phyloP scores from a whole-genome alignment of 176 grass and related monocot species.

The Aegilops bicornis region DNA sequence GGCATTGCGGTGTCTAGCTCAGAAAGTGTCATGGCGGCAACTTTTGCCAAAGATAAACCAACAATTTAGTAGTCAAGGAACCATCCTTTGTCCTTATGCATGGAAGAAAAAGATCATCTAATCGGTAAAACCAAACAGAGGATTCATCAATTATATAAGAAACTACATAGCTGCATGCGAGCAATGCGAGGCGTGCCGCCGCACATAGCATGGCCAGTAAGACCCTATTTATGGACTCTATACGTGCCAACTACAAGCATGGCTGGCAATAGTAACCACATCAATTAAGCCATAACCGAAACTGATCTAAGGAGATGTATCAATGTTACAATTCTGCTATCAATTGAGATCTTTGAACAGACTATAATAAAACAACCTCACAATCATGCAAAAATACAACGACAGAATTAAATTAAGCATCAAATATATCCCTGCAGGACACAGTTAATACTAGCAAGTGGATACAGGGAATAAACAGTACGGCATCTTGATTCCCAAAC shows the following conservation, averaged over 20 bases:
- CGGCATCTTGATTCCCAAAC: background rate
- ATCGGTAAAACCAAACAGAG: too few species aligned
- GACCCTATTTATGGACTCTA: background rate
- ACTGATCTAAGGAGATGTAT: background rate
- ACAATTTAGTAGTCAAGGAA: too few species aligned
- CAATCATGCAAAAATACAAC: background rate
- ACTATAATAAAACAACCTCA: background rate
- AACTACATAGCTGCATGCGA: too few species aligned
- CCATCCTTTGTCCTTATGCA: too few species aligned
- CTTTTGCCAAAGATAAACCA: too few species aligned
- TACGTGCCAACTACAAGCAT: constrained; percentile 2
- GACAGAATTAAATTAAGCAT: background rate
- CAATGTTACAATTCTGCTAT: background rate
- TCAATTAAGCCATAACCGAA: background rate
- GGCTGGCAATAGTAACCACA: background rate
- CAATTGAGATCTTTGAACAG: constrained; percentile 4
- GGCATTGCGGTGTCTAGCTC: too few species aligned
- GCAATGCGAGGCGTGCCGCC: too few species aligned
- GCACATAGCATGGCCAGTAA: too few species aligned
- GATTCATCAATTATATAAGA: too few species aligned
- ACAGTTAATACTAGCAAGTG: background rate
- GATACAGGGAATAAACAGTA: constrained; percentile 1
- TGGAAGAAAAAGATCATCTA: too few species aligned
- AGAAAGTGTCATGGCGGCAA: too few species aligned
- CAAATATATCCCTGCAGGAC: background rate